Base-by-base conservation (phyloP, 192 early-diverging fungal species). In the Mortierella antarctica region DNA sequence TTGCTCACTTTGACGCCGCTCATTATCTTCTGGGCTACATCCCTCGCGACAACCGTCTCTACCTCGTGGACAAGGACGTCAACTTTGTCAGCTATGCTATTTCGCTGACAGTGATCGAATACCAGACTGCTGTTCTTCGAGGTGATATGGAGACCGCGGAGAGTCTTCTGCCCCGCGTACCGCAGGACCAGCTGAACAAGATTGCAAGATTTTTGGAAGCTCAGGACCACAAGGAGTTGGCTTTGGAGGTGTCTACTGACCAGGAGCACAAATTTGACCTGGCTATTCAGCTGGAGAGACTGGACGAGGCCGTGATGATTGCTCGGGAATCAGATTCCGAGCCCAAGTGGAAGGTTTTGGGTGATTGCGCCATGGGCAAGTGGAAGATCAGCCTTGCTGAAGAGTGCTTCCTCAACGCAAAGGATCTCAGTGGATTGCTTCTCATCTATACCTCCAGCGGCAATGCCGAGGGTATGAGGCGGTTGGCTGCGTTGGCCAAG, bases 11-110 rank as follows among this genome's bases (percentile, higher is more conserved):
- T 87, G 97, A 97, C 83, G 87, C 71, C 23, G 76, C 89, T 23
- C 93, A 98, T 88, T 95, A 96, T 77, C 89, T 99, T 53, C 86
- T 99, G 49, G 97, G 97, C 12, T 99, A 98, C 70, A 92, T 96
- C 52, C 93, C 96, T 21, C 87, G 93, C 50, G 96, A 99, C 75
- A 98, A 98, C 86, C 91, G 97, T 52, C 89, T 99, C 31, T 98
- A 96, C 73, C 86, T 99, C 40, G 89, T 93, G 45, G 98, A 99
- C 87, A 98, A 95, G 93, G 94, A 98, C 74, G 86, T 96, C 62
- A 93, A 93, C 60, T 88, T 99, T 44, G 93, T 92, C 74, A 95
- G 94, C 84, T 99, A 96, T 80, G 87, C 90, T 40, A 89, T 99
- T 63, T 98, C 98, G 5, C 83, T 98, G 67, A 92, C 92, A 1